A percentile compares a stretch with the other conserved stretches of the same genome.
Evolutionary conservation across 495 filamentous ascomycete genomes (phyloP).

Genomic region (Zalerion maritima): DNA sequence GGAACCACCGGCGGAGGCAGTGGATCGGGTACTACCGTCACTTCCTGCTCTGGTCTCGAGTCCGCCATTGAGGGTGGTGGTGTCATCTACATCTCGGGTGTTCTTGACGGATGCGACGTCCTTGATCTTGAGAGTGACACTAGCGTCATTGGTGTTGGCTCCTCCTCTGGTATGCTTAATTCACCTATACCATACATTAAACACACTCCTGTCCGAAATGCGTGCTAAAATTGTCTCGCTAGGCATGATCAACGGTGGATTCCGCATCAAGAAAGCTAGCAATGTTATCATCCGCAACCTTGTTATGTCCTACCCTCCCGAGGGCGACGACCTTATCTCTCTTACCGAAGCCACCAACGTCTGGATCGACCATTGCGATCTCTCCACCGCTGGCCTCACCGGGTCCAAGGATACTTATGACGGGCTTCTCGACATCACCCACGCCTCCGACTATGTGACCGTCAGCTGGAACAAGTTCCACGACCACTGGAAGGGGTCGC

Average conservation of each 20-base stretch:
- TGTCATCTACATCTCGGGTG: slow-evolving; percentile 7
- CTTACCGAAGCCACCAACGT: slow-evolving; percentile 30
- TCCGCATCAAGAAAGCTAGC: slow-evolving; percentile 8
- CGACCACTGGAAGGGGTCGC: slow-evolving; percentile 38
- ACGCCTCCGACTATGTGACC: slow-evolving; percentile 35
- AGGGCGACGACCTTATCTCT: slow-evolving; percentile 9
- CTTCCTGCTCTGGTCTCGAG: slow-evolving; percentile 28
- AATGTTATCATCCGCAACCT: slow-evolving; percentile 11
- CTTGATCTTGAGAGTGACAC: slow-evolving; percentile 25
- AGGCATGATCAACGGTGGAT: slow-evolving; percentile 7
- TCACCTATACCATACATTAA: background rate
- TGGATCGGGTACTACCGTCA: slow-evolving; percentile 35
- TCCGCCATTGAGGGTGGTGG: slow-evolving; percentile 18
- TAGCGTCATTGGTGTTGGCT: slow-evolving; percentile 22
- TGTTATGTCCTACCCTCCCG: slow-evolving; percentile 8
- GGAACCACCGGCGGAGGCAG: slow-evolving; percentile 36
- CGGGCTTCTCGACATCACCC: slow-evolving; percentile 33
- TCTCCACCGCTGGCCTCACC: slow-evolving; percentile 24
- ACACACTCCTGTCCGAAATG: slow-evolving; percentile 13
- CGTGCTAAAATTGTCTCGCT: background rate
- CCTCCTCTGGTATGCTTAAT: background rate
- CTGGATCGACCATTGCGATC: slow-evolving; percentile 41
- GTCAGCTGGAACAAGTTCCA: slow-evolving; percentile 36
- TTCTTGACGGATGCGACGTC: slow-evolving; percentile 7
- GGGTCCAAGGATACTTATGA: slow-evolving; percentile 20